Evolutionary conservation across 2,329 filamentous ascomycete genomes (phyloP).

Genomic region (Penicillium corylophilum): DNA sequence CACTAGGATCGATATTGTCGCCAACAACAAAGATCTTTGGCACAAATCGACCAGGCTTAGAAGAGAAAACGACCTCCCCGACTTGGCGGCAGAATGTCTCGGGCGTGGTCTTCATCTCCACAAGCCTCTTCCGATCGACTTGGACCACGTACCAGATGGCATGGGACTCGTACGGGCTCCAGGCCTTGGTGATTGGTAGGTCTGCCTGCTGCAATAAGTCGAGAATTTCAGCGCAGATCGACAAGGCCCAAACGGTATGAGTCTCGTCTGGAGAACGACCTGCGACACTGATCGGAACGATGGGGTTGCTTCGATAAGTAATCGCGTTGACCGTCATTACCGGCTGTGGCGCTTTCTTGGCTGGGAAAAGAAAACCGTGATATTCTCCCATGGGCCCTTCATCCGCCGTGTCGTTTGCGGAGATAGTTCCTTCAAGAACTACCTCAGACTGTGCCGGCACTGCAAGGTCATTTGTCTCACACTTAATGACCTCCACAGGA

Average conservation of each 20-base stretch:
- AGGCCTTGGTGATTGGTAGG: slow-evolving; percentile 16
- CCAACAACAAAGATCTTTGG: slow-evolving; percentile 21
- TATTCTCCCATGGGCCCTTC: slow-evolving; percentile 55
- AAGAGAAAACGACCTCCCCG: slow-evolving; percentile 18
- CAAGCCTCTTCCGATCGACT: slow-evolving; percentile 15
- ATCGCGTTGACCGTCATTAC: slow-evolving; percentile 48
- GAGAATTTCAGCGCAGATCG: slow-evolving; percentile 17
- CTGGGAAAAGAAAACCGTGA: slow-evolving; percentile 48
- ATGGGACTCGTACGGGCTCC: slow-evolving; percentile 22
- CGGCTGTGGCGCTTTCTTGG: slow-evolving; percentile 40
- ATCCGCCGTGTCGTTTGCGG: slow-evolving; percentile 41
- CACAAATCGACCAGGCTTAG: slow-evolving; percentile 22
- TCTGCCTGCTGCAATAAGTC: slow-evolving; percentile 17
- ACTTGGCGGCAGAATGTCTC: slow-evolving; percentile 10
- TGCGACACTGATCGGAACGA: slow-evolving; percentile 47
- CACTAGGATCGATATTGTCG: slow-evolving; percentile 20
- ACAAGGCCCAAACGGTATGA: slow-evolving; percentile 19
- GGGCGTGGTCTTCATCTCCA: slow-evolving; percentile 12
- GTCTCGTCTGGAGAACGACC: slow-evolving; percentile 31
- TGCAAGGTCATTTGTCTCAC: slow-evolving; percentile 50
- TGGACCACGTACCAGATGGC: slow-evolving; percentile 18
- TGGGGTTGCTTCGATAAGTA: slow-evolving; percentile 50
- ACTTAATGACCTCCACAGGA: slow-evolving; percentile 52
- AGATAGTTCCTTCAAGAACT: slow-evolving; percentile 52
- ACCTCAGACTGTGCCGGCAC: slow-evolving; percentile 55